Evolutionary conservation across 2,329 filamentous ascomycete genomes (phyloP).

Genomic region (Penicillium corylophilum): DNA sequence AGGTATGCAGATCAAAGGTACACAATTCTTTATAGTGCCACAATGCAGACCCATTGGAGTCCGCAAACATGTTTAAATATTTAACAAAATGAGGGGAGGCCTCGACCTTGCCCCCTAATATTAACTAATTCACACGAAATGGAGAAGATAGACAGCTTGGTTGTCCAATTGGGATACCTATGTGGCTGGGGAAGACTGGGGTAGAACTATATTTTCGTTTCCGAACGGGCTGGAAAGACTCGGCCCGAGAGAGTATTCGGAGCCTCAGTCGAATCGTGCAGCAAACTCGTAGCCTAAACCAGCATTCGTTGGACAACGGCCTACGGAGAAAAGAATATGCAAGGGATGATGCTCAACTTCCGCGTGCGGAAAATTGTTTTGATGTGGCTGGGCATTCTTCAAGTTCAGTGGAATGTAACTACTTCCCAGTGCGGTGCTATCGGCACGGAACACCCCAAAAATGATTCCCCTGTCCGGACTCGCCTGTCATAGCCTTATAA

Average conservation of each 20-base stretch:
- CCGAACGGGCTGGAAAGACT: not conserved
- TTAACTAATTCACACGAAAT: conserved; percentile 1
- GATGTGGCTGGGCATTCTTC: conserved; percentile 12
- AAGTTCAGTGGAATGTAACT: conserved; percentile 11
- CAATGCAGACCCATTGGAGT: not conserved
- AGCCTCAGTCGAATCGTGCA: not conserved
- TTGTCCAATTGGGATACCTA: not conserved
- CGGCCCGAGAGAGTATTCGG: not conserved
- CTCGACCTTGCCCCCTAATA: not conserved
- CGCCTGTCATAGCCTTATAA: not conserved
- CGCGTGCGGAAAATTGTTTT: conserved; percentile 3
- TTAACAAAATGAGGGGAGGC: conserved; percentile 3
- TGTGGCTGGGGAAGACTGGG: conserved; percentile 1
- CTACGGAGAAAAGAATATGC: not conserved
- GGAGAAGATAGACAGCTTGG: not conserved
- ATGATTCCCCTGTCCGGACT: not conserved
- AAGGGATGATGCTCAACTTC: not conserved
- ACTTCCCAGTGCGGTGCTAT: not conserved
- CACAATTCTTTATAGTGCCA: not conserved
- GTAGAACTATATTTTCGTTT: not conserved
- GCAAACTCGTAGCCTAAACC: not conserved
- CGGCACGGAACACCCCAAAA: not conserved
- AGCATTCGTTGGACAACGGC: not conserved
- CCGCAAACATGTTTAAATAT: conserved; percentile 14
- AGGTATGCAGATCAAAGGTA: not conserved